A percentile compares a stretch with the other conserved stretches of the same genome.
These are phyloP conservation scores for Hirsutella minnesotensis DNA, from an alignment of 2,329 filamentous ascomycete genomes.

Conservation along the genomic window DNA sequence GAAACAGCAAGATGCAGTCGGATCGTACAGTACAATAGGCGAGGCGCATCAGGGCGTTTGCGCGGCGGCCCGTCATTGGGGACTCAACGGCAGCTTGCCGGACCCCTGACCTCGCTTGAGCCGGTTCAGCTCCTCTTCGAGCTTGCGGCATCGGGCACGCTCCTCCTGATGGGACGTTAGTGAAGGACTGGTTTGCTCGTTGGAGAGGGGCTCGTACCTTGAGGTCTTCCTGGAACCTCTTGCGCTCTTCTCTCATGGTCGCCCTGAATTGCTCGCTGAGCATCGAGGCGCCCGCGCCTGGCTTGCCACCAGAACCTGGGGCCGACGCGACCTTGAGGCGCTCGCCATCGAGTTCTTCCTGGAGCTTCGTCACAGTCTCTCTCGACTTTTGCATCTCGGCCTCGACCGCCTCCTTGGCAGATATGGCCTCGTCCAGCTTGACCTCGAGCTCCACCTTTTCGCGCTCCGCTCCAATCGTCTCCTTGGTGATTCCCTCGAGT, in stretches of 20 bases:
- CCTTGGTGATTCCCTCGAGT: slow-evolving; percentile 40
- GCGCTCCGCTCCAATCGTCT: slow-evolving; percentile 36
- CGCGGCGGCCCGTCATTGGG: slow-evolving; percentile 12
- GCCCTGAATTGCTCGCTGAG: slow-evolving; percentile 44
- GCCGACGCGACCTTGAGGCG: slow-evolving; percentile 29
- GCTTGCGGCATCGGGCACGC: slow-evolving; percentile 31
- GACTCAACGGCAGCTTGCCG: slow-evolving; percentile 30
- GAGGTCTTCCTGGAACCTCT: slow-evolving; percentile 43
- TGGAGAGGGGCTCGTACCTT: slow-evolving; percentile 23
- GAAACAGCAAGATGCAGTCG: too few species aligned
- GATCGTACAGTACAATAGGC: neutral
- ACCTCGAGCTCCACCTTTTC: slow-evolving; percentile 33
- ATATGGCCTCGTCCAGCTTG: slow-evolving; percentile 21
- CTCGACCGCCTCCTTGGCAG: slow-evolving; percentile 25
- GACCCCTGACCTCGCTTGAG: slow-evolving; percentile 30
- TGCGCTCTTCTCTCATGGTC: slow-evolving; percentile 45
- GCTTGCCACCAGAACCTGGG: slow-evolving; percentile 18
- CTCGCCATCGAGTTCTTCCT: slow-evolving; percentile 41
- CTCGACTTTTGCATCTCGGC: slow-evolving; percentile 25
- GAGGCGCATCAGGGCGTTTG: neutral
- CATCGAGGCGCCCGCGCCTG: slow-evolving; percentile 34
- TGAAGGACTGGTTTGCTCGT: neutral
- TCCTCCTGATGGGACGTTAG: slow-evolving; percentile 34
- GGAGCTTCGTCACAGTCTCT: slow-evolving; percentile 26
- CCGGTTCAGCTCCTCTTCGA: slow-evolving; percentile 38